A percentile compares a stretch with the other conserved stretches of the same genome.
Evolutionary conservation across 208 protist genomes (phyloP).

Genomic region (Vickermania ingenoplastis): DNA sequence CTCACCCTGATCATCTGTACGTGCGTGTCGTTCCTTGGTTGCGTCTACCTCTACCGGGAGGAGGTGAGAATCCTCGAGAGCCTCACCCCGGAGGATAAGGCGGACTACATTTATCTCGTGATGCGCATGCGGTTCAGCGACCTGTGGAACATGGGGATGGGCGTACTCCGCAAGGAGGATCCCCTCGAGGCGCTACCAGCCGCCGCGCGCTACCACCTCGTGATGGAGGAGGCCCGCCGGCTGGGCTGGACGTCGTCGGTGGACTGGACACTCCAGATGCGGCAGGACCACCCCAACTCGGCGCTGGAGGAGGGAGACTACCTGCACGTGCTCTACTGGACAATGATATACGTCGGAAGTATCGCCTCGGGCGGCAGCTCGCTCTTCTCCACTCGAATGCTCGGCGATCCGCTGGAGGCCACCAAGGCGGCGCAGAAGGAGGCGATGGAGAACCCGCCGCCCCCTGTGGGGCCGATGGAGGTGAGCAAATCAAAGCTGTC

Average conservation of each 20-base stretch:
- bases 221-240: constrained; percentile 38
- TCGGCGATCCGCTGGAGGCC: constrained; percentile 10
- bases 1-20: constrained; percentile 12
- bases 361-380: constrained; percentile 24
- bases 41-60: constrained; percentile 30
- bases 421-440: background rate
- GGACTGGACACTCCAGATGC: constrained; percentile 53
- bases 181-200: constrained; percentile 53
- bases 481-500: no score
- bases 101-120: constrained; percentile 62
- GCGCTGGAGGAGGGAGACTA: constrained; percentile 37
- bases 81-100: constrained; percentile 43
- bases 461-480: no score
- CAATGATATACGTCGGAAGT: constrained; percentile 33
- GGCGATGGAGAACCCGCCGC: background rate
- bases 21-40: constrained; percentile 1
- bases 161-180: constrained; percentile 45
- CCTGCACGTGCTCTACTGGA: constrained; percentile 56
- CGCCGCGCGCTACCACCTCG: constrained; percentile 37
- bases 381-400: constrained; percentile 35
- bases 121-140: constrained; percentile 63
- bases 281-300: constrained; percentile 28
- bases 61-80: constrained; percentile 38
- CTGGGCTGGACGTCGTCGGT: constrained; percentile 35
- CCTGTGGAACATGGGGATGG: constrained; percentile 31